phyloP scores from a whole-genome alignment of 1,284 basidiomycete species.

The Cryptococcus jaspeensis region DNA sequence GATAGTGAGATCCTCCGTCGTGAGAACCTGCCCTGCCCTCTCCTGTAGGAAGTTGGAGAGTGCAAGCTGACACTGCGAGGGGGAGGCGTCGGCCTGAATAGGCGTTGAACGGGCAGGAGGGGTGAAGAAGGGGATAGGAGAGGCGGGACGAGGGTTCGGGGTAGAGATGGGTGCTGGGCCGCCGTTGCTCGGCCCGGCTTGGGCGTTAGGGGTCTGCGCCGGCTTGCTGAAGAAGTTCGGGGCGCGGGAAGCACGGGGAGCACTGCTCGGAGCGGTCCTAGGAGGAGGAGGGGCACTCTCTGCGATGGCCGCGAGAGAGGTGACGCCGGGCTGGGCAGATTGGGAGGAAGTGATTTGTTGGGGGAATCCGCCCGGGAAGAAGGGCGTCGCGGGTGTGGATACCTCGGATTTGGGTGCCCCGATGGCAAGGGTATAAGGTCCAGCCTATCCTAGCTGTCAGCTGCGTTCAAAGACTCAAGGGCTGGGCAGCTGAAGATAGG shows the following conservation, averaged over 20 bases:
- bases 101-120: not conserved
- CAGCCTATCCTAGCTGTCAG: not conserved
- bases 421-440: not conserved
- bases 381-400: not conserved
- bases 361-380: not conserved
- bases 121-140: not conserved
- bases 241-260: not conserved
- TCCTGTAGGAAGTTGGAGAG: constrained; percentile 36
- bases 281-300: too few relatives aligned
- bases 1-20: constrained; percentile 30
- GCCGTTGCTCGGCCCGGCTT: not conserved
- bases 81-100: not conserved
- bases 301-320: not conserved
- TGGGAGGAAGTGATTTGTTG: not conserved
- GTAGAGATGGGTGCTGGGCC: not conserved
- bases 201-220: not conserved
- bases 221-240: not conserved
- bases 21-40: constrained; percentile 30
- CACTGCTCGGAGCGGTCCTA: too few relatives aligned
- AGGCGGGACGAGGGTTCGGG: not conserved
- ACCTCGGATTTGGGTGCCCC: not conserved
- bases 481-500: too few relatives aligned
- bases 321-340: constrained; percentile 2
- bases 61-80: constrained; percentile 23
- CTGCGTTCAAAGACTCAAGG: not conserved